A percentile compares a stretch with the other conserved stretches of the same genome.
These are phyloP conservation scores for Auriscalpium microsporum DNA, from an alignment of 768 basidiomycete species.

Conservation along the genomic window DNA sequence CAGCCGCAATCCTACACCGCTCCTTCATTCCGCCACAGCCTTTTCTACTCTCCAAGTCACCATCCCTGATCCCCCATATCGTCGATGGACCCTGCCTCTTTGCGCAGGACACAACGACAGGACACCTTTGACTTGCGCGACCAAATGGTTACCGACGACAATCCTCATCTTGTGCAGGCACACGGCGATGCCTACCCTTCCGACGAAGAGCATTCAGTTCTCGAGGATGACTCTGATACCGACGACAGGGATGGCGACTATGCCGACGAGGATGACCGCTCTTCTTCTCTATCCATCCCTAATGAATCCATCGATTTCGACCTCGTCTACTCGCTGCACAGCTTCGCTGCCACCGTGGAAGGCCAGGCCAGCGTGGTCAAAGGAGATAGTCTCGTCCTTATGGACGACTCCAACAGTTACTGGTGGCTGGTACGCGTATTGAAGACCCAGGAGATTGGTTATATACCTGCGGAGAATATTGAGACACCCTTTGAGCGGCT, in stretches of 20 bases:
- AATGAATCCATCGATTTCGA: constrained; percentile 93
- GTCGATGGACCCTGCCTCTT: background rate
- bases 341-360: constrained; percentile 95
- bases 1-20: background rate
- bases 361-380: constrained; percentile 99
- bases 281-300: constrained; percentile 78
- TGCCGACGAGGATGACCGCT: constrained; percentile 71
- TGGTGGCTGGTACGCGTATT: constrained; percentile 99
- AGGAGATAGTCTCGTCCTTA: constrained; percentile 90
- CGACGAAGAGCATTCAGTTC: constrained; percentile 73
- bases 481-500: constrained; percentile 97
- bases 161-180: constrained; percentile 37
- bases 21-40: background rate
- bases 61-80: background rate
- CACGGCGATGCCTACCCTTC: constrained; percentile 45
- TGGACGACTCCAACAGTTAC: constrained; percentile 98
- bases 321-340: constrained; percentile 88
- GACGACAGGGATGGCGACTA: constrained; percentile 61
- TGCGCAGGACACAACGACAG: constrained; percentile 23
- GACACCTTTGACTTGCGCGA: constrained; percentile 72
- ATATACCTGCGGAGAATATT: constrained; percentile 98
- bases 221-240: constrained; percentile 77
- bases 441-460: constrained; percentile 97
- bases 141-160: constrained; percentile 48
- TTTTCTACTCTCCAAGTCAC: background rate